phyloP scores from a whole-genome alignment of 108 stramenopile genomes.

The Skeletonema tropicum region DNA sequence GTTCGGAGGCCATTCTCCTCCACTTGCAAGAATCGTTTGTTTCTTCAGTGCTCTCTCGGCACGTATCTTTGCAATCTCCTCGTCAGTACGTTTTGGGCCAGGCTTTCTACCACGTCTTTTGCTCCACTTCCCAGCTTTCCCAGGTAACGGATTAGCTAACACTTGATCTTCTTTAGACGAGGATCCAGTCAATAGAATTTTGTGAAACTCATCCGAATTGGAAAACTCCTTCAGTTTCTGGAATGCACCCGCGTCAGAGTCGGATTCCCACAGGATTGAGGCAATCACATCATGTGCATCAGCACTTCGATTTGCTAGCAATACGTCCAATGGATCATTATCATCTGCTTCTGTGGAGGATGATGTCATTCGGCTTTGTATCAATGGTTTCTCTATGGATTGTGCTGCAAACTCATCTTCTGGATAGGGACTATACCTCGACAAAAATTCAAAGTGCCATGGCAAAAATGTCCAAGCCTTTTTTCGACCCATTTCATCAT shows the following conservation, averaged over 20 bases:
- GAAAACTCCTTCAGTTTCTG: constrained; percentile 24
- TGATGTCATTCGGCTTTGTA: constrained; percentile 31
- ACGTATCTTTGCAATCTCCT: constrained; percentile 44
- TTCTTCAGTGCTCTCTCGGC: constrained; percentile 47
- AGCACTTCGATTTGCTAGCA: constrained; percentile 28
- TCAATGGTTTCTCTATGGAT: constrained; percentile 22
- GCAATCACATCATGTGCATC: constrained; percentile 41
- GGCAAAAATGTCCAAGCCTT: constrained; percentile 54
- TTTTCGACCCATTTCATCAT: constrained; percentile 51
- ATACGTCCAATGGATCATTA: constrained; percentile 33
- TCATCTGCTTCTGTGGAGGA: constrained; percentile 4
- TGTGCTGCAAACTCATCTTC: constrained; percentile 16
- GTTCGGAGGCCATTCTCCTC: neutral
- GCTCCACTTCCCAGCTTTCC: constrained; percentile 13
- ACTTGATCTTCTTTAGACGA: constrained; percentile 10
- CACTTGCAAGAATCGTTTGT: neutral
- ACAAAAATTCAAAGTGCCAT: constrained; percentile 59
- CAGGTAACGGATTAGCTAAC: constrained; percentile 40
- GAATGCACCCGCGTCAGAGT: constrained; percentile 23
- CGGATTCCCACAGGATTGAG: constrained; percentile 36
- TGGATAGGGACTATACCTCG: constrained; percentile 30
- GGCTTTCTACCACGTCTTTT: constrained; percentile 34
- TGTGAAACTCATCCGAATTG: constrained; percentile 33
- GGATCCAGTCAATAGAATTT: constrained; percentile 7
- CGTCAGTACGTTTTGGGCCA: constrained; percentile 39